A percentile compares a stretch with the other conserved stretches of the same genome.
Conservation (phyloP, 2,329 filamentous ascomycete genomes). For the Fusarium aywerte region DNA sequence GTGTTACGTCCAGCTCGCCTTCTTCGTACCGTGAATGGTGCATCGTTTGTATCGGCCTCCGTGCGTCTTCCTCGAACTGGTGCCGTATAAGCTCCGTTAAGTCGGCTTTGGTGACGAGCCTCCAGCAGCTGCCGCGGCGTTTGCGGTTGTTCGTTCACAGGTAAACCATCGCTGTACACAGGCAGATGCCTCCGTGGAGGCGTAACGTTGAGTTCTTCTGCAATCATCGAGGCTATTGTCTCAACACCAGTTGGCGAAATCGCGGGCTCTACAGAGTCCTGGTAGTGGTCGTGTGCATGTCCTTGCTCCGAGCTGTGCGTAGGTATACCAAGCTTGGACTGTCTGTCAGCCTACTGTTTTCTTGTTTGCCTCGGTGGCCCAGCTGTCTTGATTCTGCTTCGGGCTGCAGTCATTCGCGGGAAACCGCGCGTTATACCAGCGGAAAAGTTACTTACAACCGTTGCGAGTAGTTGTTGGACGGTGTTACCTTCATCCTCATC, state of each 20-base stretch:
- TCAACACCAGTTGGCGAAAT: background rate
- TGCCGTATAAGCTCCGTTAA: slow-evolving; percentile 39
- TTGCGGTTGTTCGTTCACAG: slow-evolving; percentile 34
- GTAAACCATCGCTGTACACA: slow-evolving; percentile 39
- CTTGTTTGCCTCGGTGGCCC: background rate
- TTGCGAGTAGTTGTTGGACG: background rate
- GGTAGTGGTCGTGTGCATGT: background rate
- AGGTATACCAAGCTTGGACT: slow-evolving; percentile 1
- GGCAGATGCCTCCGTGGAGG: slow-evolving; percentile 19
- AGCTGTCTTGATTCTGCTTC: background rate
- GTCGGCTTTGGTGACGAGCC: slow-evolving; percentile 40
- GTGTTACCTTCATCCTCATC: background rate
- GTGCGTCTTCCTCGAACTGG: slow-evolving; percentile 28
- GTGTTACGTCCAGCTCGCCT: slow-evolving; percentile 42
- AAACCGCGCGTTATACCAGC: background rate
- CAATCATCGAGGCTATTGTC: background rate
- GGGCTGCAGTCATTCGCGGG: background rate
- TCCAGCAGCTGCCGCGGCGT: slow-evolving; percentile 42
- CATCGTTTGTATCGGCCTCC: slow-evolving; percentile 3
- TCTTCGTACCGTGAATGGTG: slow-evolving; percentile 3
- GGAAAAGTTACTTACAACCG: slow-evolving; percentile 18
- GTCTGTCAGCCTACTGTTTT: slow-evolving; percentile 6
- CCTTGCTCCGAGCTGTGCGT: slow-evolving; percentile 2
- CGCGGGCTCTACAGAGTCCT: background rate
- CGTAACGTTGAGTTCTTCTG: slow-evolving; percentile 1